Conservation (phyloP, 2,329 filamentous ascomycete species). For the Fusarium mundagurra region DNA sequence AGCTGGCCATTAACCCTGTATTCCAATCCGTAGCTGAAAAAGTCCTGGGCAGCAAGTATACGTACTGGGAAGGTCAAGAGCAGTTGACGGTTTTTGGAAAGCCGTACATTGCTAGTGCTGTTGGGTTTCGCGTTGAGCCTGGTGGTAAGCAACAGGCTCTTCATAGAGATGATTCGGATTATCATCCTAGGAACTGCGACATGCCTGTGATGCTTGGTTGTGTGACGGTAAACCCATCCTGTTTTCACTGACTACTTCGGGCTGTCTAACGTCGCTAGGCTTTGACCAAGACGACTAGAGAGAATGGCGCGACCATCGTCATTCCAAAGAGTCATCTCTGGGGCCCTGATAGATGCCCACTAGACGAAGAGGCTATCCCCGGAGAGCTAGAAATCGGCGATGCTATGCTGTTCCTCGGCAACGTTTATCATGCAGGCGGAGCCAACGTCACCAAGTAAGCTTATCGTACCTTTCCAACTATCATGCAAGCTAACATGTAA, state of each 20-base stretch:
- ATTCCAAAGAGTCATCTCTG: neutral
- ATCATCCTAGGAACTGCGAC: neutral
- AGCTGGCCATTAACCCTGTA: accelerated
- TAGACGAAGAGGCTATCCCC: accelerated
- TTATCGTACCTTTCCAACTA: accelerated
- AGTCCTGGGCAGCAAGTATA: accelerated
- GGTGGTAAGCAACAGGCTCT: neutral
- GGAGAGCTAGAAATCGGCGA: accelerated
- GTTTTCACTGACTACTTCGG: accelerated
- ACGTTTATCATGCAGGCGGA: neutral
- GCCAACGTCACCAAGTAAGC: neutral
- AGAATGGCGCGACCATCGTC: accelerated
- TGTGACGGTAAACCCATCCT: accelerated
- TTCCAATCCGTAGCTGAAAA: neutral
- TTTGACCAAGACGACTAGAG: accelerated
- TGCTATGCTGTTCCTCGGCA: neutral
- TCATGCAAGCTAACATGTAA: accelerated
- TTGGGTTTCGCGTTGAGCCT: neutral
- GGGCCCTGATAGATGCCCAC: neutral
- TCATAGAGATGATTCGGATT: neutral
- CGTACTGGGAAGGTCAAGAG: neutral
- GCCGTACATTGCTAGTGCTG: neutral
- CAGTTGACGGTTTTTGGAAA: neutral
- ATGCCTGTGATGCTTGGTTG: neutral
- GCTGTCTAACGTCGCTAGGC: neutral